Evolutionary conservation across 306 rosid genomes (phyloP).

Genomic region (Trifolium subterraneum): DNA sequence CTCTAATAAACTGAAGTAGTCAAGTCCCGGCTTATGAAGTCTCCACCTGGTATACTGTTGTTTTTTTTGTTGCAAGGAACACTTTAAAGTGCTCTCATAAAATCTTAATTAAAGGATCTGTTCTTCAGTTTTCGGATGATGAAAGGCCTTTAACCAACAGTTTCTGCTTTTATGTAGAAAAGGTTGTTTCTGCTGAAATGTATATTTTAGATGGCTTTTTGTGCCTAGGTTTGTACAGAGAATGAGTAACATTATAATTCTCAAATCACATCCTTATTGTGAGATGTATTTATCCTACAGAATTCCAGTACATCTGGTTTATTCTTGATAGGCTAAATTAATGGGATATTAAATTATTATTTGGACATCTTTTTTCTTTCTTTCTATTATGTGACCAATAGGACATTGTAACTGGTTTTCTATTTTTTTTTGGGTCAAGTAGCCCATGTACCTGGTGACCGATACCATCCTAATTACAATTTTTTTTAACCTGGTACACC

Average conservation of each 20-base stretch:
- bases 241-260: constrained; percentile 1
- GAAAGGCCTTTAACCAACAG: not conserved
- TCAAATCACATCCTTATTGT: constrained; percentile 28
- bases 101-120: not conserved
- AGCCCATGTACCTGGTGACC: no score
- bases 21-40: constrained; percentile 1
- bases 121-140: constrained; percentile 29
- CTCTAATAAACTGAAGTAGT: constrained; percentile 9
- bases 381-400: not conserved
- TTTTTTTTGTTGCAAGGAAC: not conserved
- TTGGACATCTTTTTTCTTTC: not conserved
- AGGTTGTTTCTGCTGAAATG: not conserved
- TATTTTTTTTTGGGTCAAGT: no score
- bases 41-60: not conserved
- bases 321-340: constrained; percentile 9
- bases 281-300: constrained; percentile 18
- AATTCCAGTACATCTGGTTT: constrained; percentile 19
- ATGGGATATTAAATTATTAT: constrained; percentile 7
- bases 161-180: constrained; percentile 30
- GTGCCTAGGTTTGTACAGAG: constrained; percentile 25
- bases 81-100: constrained; percentile 8
- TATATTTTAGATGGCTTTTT: not conserved
- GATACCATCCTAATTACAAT: no score
- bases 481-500: no score
- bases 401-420: not conserved